Evolutionary conservation across 441 rosid genomes (phyloP), one percentile per base, ranked within the genome.

Genomic region (Syzygium syzygioides): DNA sequence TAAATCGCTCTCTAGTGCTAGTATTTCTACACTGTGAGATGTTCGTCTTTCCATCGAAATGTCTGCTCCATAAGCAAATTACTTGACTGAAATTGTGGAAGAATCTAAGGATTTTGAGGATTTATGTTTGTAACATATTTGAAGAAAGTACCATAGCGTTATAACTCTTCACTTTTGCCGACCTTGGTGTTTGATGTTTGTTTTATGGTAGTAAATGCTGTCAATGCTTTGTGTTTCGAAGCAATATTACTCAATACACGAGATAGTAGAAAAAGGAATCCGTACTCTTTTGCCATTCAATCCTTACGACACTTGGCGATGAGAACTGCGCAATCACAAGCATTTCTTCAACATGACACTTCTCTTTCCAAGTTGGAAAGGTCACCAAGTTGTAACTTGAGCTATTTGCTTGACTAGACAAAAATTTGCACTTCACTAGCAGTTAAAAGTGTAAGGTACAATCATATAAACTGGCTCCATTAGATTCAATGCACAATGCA

Each of bases 391-490:
- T 9, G 41, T 66, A 17, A 66, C 13, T 66, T 66, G 76, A 66
- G 34, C 71, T 62, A 14, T 62, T 6, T n/a, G 34, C 71, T 7
- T n/a, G 71, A n/a, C 71, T 62, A n/a, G 37, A n/a, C 32, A 26
- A 62, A 62, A 57, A 10, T 57, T 25, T 25, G 62, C 26, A 60
- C 32, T 60, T 60, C 18, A 28, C 2, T 60, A 60, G 66, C 32
- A 60, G 0, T 28, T 13, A 28, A 28, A 28, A 60, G 8, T 6
- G 66, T 0, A 5, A 26, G 9, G 4, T 60, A 26, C 32, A 60
- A 60, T 5, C 28, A 25, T 26, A 60, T 12, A 28, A 60, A 28
- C 9, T 12, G 0, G 2, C 66, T 28, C 9, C 32, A 60, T 60
- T 60, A 5, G 18, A 26, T 28, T 28, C 0, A 26, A 60, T 28